These are phyloP conservation scores for Colletotrichum tropicale DNA, from an alignment of 2,329 filamentous ascomycete genomes.

Conservation along the genomic window DNA sequence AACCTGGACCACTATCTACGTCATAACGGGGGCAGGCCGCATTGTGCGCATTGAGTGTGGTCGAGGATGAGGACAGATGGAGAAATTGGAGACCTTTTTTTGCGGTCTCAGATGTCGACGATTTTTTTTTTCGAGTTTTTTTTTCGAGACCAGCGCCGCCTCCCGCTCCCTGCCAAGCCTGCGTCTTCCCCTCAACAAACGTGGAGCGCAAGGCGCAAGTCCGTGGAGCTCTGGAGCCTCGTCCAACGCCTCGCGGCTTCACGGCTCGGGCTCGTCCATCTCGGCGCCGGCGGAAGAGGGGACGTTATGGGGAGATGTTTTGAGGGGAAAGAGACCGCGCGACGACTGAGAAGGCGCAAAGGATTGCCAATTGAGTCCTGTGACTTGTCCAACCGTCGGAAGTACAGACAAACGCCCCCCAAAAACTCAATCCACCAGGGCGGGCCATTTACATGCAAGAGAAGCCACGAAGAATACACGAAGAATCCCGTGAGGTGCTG, in stretches of 20 bases:
- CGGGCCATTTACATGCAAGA: constrained; percentile 6
- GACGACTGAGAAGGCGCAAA: not conserved
- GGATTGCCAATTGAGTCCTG: not conserved
- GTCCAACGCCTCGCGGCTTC: not conserved
- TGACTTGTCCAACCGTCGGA: not conserved
- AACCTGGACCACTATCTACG: constrained; percentile 9
- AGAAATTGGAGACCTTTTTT: constrained; percentile 2
- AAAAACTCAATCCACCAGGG: not conserved
- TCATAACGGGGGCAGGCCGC: constrained; percentile 7
- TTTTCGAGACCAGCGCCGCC: not conserved
- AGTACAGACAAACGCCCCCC: not conserved
- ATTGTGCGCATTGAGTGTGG: constrained; percentile 7
- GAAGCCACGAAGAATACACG: constrained; percentile 14
- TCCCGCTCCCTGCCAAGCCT: not conserved
- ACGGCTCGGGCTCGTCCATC: not conserved
- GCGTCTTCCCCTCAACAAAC: not conserved
- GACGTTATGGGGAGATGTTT: not conserved
- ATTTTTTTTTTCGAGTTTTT: not conserved
- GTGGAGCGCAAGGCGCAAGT: not conserved
- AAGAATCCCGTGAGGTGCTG: not conserved
- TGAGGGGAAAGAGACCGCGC: not conserved
- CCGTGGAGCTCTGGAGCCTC: constrained; percentile 7
- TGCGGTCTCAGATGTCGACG: not conserved
- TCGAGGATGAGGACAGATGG: constrained; percentile 16
- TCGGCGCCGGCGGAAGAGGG: not conserved